Conservation (phyloP, 179 eudicot genomes). For the Beta macrorhiza region DNA sequence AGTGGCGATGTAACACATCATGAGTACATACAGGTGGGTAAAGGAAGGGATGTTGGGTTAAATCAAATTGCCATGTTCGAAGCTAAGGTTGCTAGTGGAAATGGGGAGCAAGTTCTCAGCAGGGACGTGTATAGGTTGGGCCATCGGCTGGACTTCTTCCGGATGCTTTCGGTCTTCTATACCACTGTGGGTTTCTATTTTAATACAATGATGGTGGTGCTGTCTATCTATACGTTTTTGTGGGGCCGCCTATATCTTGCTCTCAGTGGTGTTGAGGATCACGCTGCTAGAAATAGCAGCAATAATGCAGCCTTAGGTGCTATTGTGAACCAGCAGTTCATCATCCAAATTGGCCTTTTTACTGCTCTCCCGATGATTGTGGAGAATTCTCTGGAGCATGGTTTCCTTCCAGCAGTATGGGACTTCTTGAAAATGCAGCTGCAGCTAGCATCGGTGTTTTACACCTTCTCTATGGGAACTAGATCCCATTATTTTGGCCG, state of each 20-base stretch:
- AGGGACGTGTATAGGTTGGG: slow-evolving; percentile 94
- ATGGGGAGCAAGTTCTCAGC: slow-evolving; percentile 91
- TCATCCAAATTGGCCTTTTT: slow-evolving; percentile 83
- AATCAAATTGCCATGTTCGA: slow-evolving; percentile 97
- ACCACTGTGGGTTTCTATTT: slow-evolving; percentile 83
- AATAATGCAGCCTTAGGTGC: slow-evolving; percentile 73
- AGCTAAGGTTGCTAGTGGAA: slow-evolving; percentile 96
- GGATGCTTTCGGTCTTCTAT: slow-evolving; percentile 93
- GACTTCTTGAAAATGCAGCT: slow-evolving; percentile 85
- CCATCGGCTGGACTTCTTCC: slow-evolving; percentile 84
- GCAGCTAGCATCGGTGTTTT: slow-evolving; percentile 77
- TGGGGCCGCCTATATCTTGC: slow-evolving; percentile 98
- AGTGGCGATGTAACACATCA: slow-evolving; percentile 95
- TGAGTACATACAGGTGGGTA: slow-evolving; percentile 95
- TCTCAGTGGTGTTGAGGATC: slow-evolving; percentile 76
- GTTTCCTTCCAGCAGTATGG: slow-evolving; percentile 86
- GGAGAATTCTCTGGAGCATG: slow-evolving; percentile 91
- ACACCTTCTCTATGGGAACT: slow-evolving; percentile 89
- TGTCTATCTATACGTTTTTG: slow-evolving; percentile 72
- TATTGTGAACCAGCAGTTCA: slow-evolving; percentile 80
- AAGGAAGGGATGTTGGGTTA: slow-evolving; percentile 95
- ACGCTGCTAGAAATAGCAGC: slow-evolving; percentile 37
- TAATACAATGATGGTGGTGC: slow-evolving; percentile 75
- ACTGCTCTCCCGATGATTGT: slow-evolving; percentile 95
- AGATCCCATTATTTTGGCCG: slow-evolving; percentile 83